Evolutionary conservation across 148 eudicot species (phyloP), one percentile per base, ranked within the genome.

Genomic region (Vaccinium darrowii): DNA sequence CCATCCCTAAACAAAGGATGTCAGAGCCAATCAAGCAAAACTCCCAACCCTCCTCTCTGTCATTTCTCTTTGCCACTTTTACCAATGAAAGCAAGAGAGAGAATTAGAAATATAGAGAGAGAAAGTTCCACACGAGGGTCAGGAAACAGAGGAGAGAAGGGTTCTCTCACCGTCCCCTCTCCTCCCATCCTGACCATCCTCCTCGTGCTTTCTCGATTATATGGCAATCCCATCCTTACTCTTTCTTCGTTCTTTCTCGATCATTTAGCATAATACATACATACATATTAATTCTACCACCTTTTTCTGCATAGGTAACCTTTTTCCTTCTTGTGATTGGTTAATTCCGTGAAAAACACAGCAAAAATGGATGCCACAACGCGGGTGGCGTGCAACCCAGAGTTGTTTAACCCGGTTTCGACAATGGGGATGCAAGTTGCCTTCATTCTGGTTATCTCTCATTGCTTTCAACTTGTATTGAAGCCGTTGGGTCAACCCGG

Each of bases 401-500:
- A 91, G 76, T 33, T 93, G 82, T 93, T 93, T 91, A 97, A 97
- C 88, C 99, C 99, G 1, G 88, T 95, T 4, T 81, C 93, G 25
- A 86, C 98, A 39, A 91, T 93, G 98, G 95, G 95, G 3, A 71
- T 92, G 52, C 99, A 97, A 73, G 92, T 93, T 43, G 88, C 98
- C 14, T 85, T 91, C 90, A 90, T 95, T 80, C 91, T 97, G 58
- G 95, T 95, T 7, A 86, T 97, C 43, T 94, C 98, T 10, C 99
- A 97, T 83, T 81, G 91, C 76, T 91, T 94, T 87, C 98, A 95
- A 76, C 87, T 97, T 86, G 87, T 87, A 58, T 91, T 95, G 69
- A 94, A 91, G 88, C 95, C 96, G 33, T 76, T 94, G 39, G 98
- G 99, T 65, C 93, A 91, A 77, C 96, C 99, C n/a, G 91, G 91